Evolutionary conservation across 2,329 filamentous ascomycete genomes (phyloP).

Genomic region (Cladosporium velox): DNA sequence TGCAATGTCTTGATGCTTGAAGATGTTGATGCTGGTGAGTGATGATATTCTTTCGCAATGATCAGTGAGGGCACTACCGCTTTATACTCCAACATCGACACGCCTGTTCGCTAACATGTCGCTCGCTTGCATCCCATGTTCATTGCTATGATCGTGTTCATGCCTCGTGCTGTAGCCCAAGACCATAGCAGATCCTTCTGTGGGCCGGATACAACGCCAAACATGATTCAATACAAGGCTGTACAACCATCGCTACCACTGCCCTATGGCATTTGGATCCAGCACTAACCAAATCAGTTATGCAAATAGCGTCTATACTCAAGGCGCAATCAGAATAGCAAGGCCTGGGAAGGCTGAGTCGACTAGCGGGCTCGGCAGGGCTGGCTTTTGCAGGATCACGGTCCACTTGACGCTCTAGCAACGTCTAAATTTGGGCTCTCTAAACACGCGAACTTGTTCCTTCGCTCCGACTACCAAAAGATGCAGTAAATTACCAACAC

Average conservation of each 20-base stretch:
- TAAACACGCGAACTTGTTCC: neutral
- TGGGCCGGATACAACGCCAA: neutral
- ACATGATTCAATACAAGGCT: neutral
- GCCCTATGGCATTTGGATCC: neutral
- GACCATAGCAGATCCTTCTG: neutral
- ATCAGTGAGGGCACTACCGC: neutral
- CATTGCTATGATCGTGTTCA: neutral
- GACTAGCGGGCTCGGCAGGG: neutral
- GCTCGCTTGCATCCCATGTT: neutral
- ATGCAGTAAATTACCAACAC: neutral
- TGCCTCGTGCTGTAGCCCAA: neutral
- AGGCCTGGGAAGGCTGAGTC: neutral
- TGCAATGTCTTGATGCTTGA: neutral
- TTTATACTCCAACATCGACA: neutral
- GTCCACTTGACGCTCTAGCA: neutral
- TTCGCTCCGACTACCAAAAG: neutral
- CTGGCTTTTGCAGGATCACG: neutral
- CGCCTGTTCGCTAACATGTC: neutral
- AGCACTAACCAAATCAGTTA: neutral
- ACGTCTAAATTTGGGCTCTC: neutral
- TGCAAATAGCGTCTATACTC: neutral
- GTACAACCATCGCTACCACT: neutral
- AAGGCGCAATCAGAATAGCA: neutral
- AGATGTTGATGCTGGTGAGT: neutral
- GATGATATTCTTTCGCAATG: neutral